Percentiles rank a stretch among this genome's conserved stretches.
Conservation (phyloP, 225 moss, liverwort and hornwort genomes). For the Antitrichia curtipendula region DNA sequence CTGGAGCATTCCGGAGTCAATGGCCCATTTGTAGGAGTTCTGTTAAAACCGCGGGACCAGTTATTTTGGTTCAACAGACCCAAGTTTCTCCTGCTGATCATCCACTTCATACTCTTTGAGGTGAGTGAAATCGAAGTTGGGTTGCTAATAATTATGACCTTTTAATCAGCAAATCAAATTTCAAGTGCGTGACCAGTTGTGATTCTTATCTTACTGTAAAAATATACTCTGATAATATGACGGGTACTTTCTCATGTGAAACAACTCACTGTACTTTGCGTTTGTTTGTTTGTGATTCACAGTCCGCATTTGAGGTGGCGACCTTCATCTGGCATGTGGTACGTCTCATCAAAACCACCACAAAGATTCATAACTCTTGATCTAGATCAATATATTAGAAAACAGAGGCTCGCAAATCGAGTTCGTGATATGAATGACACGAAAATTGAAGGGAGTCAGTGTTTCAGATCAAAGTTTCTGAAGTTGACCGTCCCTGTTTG, state of each 20-base stretch:
- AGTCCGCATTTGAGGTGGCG: constrained; percentile 57
- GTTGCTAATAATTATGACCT: neutral
- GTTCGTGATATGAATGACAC: neutral
- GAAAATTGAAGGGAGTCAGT: neutral
- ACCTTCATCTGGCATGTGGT: constrained; percentile 58
- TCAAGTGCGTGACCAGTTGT: neutral
- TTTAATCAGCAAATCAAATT: neutral
- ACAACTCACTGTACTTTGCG: neutral
- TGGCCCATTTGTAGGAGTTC: constrained; percentile 16
- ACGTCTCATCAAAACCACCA: neutral
- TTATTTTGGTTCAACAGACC: constrained; percentile 74
- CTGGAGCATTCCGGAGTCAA: constrained; percentile 37
- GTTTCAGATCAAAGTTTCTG: neutral
- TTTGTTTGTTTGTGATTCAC: neutral
- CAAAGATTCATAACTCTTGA: neutral
- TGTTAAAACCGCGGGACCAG: constrained; percentile 49
- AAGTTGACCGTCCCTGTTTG: neutral
- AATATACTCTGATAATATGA: neutral
- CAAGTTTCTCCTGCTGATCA: constrained; percentile 30
- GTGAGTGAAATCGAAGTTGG: neutral
- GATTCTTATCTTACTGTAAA: neutral
- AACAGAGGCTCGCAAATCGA: neutral
- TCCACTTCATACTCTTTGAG: constrained; percentile 63
- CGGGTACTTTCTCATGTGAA: neutral
- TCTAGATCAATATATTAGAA: neutral